Percentiles rank a stretch among this genome's conserved stretches.
Conservation (phyloP, 2,329 filamentous ascomycete genomes). For the Drechmeria coniospora region DNA sequence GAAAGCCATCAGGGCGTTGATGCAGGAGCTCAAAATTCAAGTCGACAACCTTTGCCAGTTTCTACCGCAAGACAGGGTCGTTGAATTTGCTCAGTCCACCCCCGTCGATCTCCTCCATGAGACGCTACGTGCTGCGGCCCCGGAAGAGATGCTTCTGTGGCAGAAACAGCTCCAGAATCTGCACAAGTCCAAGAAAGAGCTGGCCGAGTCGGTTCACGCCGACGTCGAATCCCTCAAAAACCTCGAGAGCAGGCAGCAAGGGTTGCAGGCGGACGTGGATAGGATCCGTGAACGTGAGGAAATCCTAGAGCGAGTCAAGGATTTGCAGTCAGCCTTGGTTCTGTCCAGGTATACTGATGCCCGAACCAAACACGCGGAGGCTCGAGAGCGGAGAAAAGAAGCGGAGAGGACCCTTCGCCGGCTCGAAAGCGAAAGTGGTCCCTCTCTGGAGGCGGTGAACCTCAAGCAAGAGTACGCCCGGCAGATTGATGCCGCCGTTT, state of each 20-base stretch:
- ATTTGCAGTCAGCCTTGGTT: slow-evolving; percentile 50
- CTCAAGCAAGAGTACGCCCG: slow-evolving; percentile 52
- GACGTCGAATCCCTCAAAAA: slow-evolving; percentile 49
- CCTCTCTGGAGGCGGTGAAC: slow-evolving; percentile 53
- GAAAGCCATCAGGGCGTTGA: slow-evolving; percentile 52
- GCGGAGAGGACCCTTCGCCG: slow-evolving; percentile 41
- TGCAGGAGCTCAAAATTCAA: slow-evolving; percentile 67
- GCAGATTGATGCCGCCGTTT: slow-evolving; percentile 39
- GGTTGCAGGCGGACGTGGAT: slow-evolving; percentile 69
- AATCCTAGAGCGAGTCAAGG: slow-evolving; percentile 46
- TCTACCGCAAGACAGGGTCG: slow-evolving; percentile 86
- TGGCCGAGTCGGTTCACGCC: slow-evolving; percentile 40
- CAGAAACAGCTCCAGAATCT: slow-evolving; percentile 60
- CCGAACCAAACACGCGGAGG: slow-evolving; percentile 27
- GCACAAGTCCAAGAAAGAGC: slow-evolving; percentile 49
- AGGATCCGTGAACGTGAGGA: slow-evolving; percentile 61
- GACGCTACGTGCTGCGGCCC: slow-evolving; percentile 78
- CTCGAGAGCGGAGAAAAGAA: slow-evolving; percentile 38
- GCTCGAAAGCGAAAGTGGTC: slow-evolving; percentile 45
- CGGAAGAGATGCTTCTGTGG: slow-evolving; percentile 63
- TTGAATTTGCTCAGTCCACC: slow-evolving; percentile 76
- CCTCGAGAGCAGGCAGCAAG: slow-evolving; percentile 57
- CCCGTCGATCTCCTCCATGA: slow-evolving; percentile 70
- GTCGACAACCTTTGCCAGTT: slow-evolving; percentile 98
- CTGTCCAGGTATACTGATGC: slow-evolving; percentile 49